Percentiles rank a stretch among this genome's conserved stretches.
Conservation (phyloP, 176 grass and related monocot species). For the Paspalum vaginatum region DNA sequence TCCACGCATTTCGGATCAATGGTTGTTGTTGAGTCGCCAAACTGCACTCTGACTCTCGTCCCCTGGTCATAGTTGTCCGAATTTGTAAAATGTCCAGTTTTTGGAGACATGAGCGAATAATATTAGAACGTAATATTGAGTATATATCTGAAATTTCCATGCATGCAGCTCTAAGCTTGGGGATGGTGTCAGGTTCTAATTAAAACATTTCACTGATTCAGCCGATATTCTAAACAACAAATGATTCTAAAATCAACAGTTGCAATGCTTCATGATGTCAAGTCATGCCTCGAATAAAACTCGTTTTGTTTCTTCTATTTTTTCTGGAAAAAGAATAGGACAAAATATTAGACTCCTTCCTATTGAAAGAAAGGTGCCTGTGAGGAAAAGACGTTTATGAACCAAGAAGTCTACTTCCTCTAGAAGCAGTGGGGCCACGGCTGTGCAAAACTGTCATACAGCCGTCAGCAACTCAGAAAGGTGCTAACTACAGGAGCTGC, state of each 20-base stretch:
- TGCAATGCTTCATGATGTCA: not conserved
- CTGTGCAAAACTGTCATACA: not conserved
- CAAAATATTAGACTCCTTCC: too few species aligned
- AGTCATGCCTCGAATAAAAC: not conserved
- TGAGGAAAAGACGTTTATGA: not conserved
- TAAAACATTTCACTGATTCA: not conserved
- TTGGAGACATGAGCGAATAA: not conserved
- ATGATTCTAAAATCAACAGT: not conserved
- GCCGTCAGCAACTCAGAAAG: not conserved
- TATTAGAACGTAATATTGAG: not conserved
- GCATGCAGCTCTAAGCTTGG: not conserved
- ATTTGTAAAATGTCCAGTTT: not conserved
- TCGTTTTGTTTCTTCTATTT: not conserved
- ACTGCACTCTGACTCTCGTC: slow-evolving; percentile 52
- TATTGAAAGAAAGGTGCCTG: not conserved
- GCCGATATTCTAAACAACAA: not conserved
- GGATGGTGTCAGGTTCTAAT: not conserved
- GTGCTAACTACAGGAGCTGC: not conserved
- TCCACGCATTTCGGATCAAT: slow-evolving; percentile 50
- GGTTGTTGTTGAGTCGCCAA: slow-evolving; percentile 59
- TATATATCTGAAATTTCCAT: not conserved
- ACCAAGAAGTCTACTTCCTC: slow-evolving; percentile 8
- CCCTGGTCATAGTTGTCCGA: slow-evolving; percentile 43
- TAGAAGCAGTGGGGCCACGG: not conserved
- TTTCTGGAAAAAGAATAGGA: not conserved